Base-by-base conservation (phyloP, 352 stramenopile species). In the Globisporangium parvum region DNA sequence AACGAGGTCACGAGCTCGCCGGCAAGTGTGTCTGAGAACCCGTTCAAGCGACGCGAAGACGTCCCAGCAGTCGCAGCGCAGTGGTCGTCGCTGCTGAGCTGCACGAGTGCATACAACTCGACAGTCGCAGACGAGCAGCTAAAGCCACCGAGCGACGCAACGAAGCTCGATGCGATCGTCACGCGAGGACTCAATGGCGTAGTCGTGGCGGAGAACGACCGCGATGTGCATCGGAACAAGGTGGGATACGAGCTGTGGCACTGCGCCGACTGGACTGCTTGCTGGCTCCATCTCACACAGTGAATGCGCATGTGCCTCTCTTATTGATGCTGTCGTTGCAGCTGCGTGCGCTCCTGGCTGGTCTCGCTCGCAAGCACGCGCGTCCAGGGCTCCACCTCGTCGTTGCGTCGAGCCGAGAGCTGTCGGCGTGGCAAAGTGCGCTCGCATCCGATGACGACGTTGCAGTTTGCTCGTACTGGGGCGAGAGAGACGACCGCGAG, bases 401-500 rank as follows among this genome's bases (percentile, higher is more conserved):
- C 11, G 55, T 83, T 20, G 67, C 75, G 51, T 66, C 71, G 8
- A 57, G 53, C 23, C 55, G 62, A 21, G 70, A 82, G 40, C 57
- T 87, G 11, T 44, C 41, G 18, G 39, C 42, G 49, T 88, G 78
- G 78, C 57, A 80, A 53, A 62, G 59, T 6, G 61, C 56, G 11
- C 45, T 88, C 20, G 58, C 48, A 8, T 61, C 63, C 12, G 50
- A 55, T 10, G 47, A 70, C 24, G 49, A 60, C 26, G 51, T 82
- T 28, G 52, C 65, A 5, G 52, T 80, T 17, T 75, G 82, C 61
- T 65, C 75, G 17, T 89, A 81, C 53, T 89, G 77, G 75, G 79
- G 77, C 40, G 62, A 63, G 26, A 60, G 59, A 26, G 46, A 60
- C 39, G 74, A 87, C 49, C 74, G 77, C 0, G 49, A 63, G 53